These are phyloP conservation scores for Russula lepida DNA, from an alignment of 768 basidiomycete genomes.

Conservation along the genomic window DNA sequence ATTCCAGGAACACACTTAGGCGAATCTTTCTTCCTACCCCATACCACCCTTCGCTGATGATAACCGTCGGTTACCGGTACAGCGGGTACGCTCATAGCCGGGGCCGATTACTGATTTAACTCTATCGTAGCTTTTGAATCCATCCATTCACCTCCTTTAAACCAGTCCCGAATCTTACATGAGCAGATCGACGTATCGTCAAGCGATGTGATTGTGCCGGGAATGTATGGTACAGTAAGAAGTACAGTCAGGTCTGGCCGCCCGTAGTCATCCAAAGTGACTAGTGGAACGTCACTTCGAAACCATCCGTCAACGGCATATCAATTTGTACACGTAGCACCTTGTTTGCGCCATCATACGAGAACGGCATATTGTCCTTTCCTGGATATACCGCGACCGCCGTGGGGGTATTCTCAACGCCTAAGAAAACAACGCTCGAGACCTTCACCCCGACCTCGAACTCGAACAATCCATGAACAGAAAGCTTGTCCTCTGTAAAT, in stretches of 20 bases:
- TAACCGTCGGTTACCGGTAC: no score
- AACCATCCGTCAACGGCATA: slow-evolving; percentile 30
- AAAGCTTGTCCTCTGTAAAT: slow-evolving; percentile 26
- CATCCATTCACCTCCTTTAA: no score
- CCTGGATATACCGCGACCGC: slow-evolving; percentile 22
- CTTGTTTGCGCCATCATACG: slow-evolving; percentile 33
- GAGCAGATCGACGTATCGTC: no score
- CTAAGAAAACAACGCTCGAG: slow-evolving; percentile 30
- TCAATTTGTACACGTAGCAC: slow-evolving; percentile 40
- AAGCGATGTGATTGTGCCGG: no score
- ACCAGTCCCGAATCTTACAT: no score
- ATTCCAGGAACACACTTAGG: no score
- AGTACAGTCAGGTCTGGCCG: neutral
- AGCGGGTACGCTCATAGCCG: no score
- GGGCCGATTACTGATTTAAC: no score
- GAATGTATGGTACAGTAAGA: neutral
- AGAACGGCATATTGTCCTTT: slow-evolving; percentile 18
- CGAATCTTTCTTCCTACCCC: no score
- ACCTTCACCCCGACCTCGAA: slow-evolving; percentile 28
- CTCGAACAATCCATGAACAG: slow-evolving; percentile 27
- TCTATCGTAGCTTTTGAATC: no score
- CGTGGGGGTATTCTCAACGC: slow-evolving; percentile 23
- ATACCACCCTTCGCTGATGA: no score
- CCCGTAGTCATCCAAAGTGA: neutral
- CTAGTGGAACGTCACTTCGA: slow-evolving; percentile 21